Percentiles rank a stretch among this genome's conserved stretches.
phyloP scores from a whole-genome alignment of 495 filamentous ascomycete genomes.

The Aspergillus bertholletiae region DNA sequence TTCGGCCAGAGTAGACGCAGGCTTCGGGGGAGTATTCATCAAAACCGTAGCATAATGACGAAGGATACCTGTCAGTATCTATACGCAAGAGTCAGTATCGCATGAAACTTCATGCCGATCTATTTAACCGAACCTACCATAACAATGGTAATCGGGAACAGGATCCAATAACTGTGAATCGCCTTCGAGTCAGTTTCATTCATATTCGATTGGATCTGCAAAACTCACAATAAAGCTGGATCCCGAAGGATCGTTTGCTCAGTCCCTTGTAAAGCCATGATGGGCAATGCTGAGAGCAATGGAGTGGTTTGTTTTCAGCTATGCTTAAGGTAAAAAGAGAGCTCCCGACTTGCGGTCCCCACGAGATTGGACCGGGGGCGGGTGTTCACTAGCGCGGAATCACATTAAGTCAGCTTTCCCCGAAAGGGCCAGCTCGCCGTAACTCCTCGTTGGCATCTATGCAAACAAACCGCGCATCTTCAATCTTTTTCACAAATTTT shows the following conservation, averaged over 20 bases:
- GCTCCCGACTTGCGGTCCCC: conserved; percentile 9
- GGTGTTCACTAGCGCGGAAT: conserved; percentile 8
- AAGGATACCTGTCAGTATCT: conserved; percentile 92
- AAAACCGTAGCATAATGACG: conserved; percentile 93
- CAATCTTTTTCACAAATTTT: not conserved
- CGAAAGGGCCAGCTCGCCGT: conserved; percentile 44
- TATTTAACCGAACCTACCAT: conserved; percentile 60
- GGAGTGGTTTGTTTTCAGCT: conserved; percentile 1
- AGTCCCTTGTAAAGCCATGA: conserved; percentile 76
- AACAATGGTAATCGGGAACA: conserved; percentile 93
- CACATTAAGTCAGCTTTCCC: conserved; percentile 29
- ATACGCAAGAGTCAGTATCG: conserved; percentile 4
- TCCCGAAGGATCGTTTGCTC: conserved; percentile 96
- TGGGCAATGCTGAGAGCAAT: conserved; percentile 18
- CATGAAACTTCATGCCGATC: not conserved
- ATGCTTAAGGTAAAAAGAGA: conserved; percentile 11
- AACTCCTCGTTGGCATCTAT: conserved; percentile 24
- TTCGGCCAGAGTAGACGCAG: conserved; percentile 66
- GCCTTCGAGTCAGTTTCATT: not conserved
- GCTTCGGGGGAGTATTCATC: conserved; percentile 83
- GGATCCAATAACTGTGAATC: conserved; percentile 83
- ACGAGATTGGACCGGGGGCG: conserved; percentile 14
- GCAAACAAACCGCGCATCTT: not conserved
- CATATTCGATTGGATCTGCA: not conserved
- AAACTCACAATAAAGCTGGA: conserved; percentile 88